phyloP scores from a whole-genome alignment of 257 asterid species.

The Lycium barbarum region DNA sequence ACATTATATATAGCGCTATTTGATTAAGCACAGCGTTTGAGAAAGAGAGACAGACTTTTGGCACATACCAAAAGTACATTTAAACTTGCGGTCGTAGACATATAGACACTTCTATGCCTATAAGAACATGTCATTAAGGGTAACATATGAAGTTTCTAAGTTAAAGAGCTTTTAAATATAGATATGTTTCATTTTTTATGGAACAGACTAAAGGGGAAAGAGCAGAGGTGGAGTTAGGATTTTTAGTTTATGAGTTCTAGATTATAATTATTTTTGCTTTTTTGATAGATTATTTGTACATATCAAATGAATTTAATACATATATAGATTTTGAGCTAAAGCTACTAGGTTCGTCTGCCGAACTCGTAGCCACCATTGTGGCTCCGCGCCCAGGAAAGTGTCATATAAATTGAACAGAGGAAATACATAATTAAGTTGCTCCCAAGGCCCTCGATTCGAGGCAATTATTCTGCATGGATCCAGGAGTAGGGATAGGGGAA shows the following conservation, averaged over 20 bases:
- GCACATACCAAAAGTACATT: not conserved
- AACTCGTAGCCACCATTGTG: too few relatives aligned
- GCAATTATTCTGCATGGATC: not conserved
- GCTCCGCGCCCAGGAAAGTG: too few relatives aligned
- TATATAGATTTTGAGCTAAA: too few relatives aligned
- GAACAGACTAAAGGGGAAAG: not conserved
- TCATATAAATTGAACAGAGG: not conserved
- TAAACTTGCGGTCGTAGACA: not conserved
- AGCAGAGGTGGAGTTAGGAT: not conserved
- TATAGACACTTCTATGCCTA: not conserved
- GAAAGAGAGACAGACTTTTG: not conserved
- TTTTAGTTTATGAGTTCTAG: too few relatives aligned
- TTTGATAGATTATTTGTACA: too few relatives aligned
- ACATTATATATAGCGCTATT: not conserved
- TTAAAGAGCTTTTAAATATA: not conserved
- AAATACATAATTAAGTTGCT: not conserved
- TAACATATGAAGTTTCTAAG: not conserved
- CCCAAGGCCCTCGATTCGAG: not conserved
- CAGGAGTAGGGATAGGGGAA: not conserved
- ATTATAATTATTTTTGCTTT: too few relatives aligned
- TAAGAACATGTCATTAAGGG: not conserved
- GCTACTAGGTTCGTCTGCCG: too few relatives aligned
- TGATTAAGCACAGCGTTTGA: not conserved
- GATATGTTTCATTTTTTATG: not conserved
- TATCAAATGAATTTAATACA: too few relatives aligned